Conservation (phyloP, 2,329 filamentous ascomycete genomes). For the Ophiostoma angusticollis region DNA sequence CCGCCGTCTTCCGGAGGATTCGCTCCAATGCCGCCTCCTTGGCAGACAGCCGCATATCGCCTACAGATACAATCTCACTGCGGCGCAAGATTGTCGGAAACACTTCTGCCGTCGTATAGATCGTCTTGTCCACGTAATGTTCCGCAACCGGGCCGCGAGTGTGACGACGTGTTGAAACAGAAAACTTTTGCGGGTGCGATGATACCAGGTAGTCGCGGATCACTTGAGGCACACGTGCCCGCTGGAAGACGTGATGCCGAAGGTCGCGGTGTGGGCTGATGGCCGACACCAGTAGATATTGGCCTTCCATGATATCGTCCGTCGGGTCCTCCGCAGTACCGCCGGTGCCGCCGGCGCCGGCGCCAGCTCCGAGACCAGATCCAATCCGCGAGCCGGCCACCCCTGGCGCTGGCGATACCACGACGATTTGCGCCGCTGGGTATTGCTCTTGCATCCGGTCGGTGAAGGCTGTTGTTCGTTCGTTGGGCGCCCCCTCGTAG, state of each 20-base stretch:
- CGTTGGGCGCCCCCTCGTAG: conserved; percentile 68
- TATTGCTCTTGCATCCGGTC: conserved; percentile 89
- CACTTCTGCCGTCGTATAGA: conserved; percentile 71
- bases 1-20: conserved; percentile 79
- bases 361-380: not conserved
- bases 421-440: conserved; percentile 67
- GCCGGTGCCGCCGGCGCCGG: not conserved
- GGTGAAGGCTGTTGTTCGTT: conserved; percentile 69
- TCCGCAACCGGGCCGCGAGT: conserved; percentile 56
- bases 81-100: conserved; percentile 86
- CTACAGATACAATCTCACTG: conserved; percentile 65
- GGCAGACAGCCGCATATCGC: conserved; percentile 55
- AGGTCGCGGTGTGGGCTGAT: conserved; percentile 76
- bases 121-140: conserved; percentile 68
- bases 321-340: conserved; percentile 41
- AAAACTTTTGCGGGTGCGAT: conserved; percentile 65
- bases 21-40: conserved; percentile 84
- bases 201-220: conserved; percentile 80
- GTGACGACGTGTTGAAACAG: conserved; percentile 58
- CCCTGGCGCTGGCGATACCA: conserved; percentile 7
- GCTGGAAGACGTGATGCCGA: conserved; percentile 71
- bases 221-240: conserved; percentile 67
- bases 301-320: conserved; percentile 69
- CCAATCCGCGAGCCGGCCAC: conserved; percentile 5
- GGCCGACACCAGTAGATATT: conserved; percentile 72